Conservation (phyloP, 1,284 basidiomycete genomes). For the Ceratobasidium sp. region DNA sequence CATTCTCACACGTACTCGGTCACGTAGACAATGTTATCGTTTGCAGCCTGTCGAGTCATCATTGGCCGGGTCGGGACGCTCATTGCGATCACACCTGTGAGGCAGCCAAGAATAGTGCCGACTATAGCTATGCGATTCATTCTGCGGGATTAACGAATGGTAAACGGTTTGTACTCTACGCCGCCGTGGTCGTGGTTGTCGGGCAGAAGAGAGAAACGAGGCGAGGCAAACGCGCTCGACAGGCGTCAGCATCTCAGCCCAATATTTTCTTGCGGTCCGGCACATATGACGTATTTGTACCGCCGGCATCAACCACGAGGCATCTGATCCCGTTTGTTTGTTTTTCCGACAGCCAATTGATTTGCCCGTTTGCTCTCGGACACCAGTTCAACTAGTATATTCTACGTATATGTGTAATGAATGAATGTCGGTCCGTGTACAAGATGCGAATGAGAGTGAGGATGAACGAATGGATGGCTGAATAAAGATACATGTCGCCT, state of each 20-base stretch:
- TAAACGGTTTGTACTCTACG: neutral
- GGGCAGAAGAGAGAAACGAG: neutral
- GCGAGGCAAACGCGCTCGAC: neutral
- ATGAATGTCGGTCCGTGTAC: no score
- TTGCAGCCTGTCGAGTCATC: neutral
- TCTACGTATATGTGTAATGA: no score
- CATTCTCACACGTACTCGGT: conserved; percentile 9
- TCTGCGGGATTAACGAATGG: neutral
- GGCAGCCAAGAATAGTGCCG: neutral
- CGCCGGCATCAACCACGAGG: neutral
- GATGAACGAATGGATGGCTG: no score
- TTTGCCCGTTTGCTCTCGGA: no score
- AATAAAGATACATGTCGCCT: no score
- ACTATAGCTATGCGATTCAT: neutral
- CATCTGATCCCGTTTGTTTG: neutral
- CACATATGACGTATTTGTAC: conserved; percentile 3
- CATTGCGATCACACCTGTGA: neutral
- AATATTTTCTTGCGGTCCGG: neutral
- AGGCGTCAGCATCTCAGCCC: neutral
- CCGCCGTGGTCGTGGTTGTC: neutral
- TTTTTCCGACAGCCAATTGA: neutral
- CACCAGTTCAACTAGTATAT: no score
- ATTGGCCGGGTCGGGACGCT: neutral
- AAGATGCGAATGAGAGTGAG: no score
- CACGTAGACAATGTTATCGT: conserved; percentile 36